Base-by-base conservation (phyloP, 1,139 yeast species). In the Suhomyces bribrorum region DNA sequence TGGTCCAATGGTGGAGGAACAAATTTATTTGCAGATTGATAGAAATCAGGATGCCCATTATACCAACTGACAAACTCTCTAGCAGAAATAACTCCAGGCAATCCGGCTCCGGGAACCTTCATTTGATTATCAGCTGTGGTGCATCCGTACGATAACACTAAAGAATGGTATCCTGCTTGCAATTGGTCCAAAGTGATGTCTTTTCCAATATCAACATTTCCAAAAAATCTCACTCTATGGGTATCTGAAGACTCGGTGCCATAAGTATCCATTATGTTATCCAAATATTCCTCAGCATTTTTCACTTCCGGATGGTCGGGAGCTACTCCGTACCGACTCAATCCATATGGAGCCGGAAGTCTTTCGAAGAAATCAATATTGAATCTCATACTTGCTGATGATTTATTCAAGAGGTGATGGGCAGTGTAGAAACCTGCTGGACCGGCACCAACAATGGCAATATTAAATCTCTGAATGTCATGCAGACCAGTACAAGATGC, bases 221-320 rank as follows among this genome's bases (percentile, higher is more conserved):
- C 98, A 41, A 76, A 72, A 54, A 84, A 92, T 34, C 81, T 61
- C 43, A 86, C 41, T 15, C 61, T 57, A 25, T 63, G 68, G 36
- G 37, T 49, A 3, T 32, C 36, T 16, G 14, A 36, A n/a, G 29
- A 23, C 31, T 40, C 31, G 17, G 41, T 8, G 20, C 48, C 44
- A 18, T 36, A 40, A n/a, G 40, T 36, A 14, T 54, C 47, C 54
- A 84, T 84, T 20, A 85, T 75, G 42, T 81, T 80, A 5, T 74
- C 74, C 56, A 94, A 82, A 40, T 89, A 83, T 16, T 86, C 94
- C 58, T 88, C 89, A 54, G 94, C 85, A 46, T 81, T 82, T 59
- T 92, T 92, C 26, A 92, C 97, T 55, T 92, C 98, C 0, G 97
- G 96, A 60, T 92, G 98, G 62, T 92, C 99, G 1, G 99, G 99